Evolutionary conservation across 345 rosid species (phyloP).

Genomic region (Lepidium didymum): DNA sequence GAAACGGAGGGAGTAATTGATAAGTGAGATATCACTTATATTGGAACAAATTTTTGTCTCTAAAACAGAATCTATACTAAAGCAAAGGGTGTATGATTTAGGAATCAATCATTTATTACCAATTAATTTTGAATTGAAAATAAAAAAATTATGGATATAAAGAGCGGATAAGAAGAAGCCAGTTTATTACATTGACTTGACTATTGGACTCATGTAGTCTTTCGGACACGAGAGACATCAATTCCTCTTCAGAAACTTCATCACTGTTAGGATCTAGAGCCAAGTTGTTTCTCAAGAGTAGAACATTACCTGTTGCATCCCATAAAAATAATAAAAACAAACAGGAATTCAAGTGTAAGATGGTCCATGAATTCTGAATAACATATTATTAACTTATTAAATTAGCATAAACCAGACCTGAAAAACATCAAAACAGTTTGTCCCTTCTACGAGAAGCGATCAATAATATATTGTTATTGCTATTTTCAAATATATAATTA

Average conservation of each 20-base stretch:
- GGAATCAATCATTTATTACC: no score
- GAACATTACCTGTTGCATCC: conserved; percentile 70
- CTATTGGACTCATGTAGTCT: conserved; percentile 93
- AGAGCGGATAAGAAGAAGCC: not conserved
- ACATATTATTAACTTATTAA: not conserved
- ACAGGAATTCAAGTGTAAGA: not conserved
- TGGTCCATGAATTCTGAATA: not conserved
- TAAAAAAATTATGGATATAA: no score
- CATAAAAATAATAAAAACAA: not conserved
- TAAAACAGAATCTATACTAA: no score
- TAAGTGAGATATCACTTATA: no score
- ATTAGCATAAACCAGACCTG: not conserved
- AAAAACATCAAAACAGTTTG: not conserved
- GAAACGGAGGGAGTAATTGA: no score
- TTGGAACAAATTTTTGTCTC: no score
- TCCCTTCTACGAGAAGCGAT: not conserved
- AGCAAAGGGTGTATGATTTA: no score
- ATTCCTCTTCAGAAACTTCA: conserved; percentile 92
- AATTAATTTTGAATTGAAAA: no score
- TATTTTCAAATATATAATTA: no score
- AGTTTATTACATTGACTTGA: conserved; percentile 61
- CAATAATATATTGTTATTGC: no score
- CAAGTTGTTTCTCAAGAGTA: conserved; percentile 76
- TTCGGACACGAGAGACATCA: conserved; percentile 83
- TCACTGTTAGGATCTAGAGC: conserved; percentile 65